Evolutionary conservation across 306 rosid genomes (phyloP), one percentile per base, ranked within the genome.

Genomic region (Geum urbanum): DNA sequence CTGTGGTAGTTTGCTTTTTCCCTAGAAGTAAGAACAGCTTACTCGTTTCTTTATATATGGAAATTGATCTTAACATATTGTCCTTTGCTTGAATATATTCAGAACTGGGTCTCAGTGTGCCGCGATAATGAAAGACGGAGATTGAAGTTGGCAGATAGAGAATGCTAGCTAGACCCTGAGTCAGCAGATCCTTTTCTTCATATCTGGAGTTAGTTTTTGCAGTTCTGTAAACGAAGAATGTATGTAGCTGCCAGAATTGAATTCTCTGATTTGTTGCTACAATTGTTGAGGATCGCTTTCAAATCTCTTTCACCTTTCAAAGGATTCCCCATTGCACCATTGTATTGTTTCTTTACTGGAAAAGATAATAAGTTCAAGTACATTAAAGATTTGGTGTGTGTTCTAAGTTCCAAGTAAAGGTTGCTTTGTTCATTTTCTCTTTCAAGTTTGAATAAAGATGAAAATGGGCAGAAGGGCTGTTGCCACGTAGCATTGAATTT

Each of bases 91-190:
- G 20, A 32, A 64, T 70, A 65, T 74, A 55, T 77, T 76, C 89
- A 91, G 97, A 89, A 74, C 74, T 89, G 69, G 95, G 91, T 66
- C 95, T 86, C 64, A 77, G 91, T 45, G 85, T 87, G 72, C 92
- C 91, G 0, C 92, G 96, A 86, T 88, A 81, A 86, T 60, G 65
- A 14, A 2, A 27, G 5, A 9, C 11, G 11, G 67, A 65, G 71
- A 77, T 55, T 50, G 77, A 68, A 69, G 65, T 71, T 52, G 71
- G 79, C 70, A 74, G 85, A 70, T 67, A 45, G 75, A n/a, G n/a
- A n/a, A n/a, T n/a, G n/a, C n/a, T n/a, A n/a, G n/a, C n/a, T n/a
- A n/a, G n/a, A n/a, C n/a, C n/a, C n/a, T n/a, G n/a, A n/a, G n/a
- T n/a, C n/a, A 69, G 67, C 27, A 19, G 64, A 60, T 56, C 69